Conservation (phyloP, 2,329 filamentous ascomycete genomes). For the Aspergillus puulaauensis region DNA sequence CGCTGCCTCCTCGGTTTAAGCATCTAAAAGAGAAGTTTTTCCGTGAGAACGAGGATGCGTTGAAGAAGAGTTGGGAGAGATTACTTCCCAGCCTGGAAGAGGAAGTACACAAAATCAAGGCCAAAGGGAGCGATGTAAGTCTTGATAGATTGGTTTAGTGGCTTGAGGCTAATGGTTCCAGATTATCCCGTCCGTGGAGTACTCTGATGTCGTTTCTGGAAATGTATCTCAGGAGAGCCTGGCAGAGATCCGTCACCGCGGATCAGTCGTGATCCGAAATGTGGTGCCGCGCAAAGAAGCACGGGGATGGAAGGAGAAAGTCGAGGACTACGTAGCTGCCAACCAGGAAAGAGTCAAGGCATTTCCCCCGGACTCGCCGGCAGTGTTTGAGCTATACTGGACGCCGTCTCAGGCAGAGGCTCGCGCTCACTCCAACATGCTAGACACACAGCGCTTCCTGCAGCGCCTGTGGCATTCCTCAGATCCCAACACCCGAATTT, state of each 20-base stretch:
- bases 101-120: slow-evolving; percentile 43
- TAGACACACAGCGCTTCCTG: slow-evolving; percentile 61
- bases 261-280: slow-evolving; percentile 63
- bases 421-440: slow-evolving; percentile 64
- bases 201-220: slow-evolving; percentile 39
- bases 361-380: slow-evolving; percentile 65
- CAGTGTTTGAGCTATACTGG: slow-evolving; percentile 77
- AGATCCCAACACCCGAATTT: slow-evolving; percentile 46
- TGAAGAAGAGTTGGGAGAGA: slow-evolving; percentile 44
- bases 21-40: slow-evolving; percentile 42
- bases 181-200: slow-evolving; percentile 46
- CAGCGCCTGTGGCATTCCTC: slow-evolving; percentile 65
- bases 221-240: slow-evolving; percentile 34
- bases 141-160: neutral
- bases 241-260: slow-evolving; percentile 58
- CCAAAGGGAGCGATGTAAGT: slow-evolving; percentile 41
- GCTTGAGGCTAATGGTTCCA: slow-evolving; percentile 16
- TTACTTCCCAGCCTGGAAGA: slow-evolving; percentile 39
- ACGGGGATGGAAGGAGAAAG: slow-evolving; percentile 62
- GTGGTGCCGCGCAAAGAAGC: slow-evolving; percentile 66
- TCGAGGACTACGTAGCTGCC: slow-evolving; percentile 63
- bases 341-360: slow-evolving; percentile 57
- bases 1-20: slow-evolving; percentile 43
- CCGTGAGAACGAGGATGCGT: slow-evolving; percentile 37
- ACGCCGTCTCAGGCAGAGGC: slow-evolving; percentile 66